Base-by-base conservation (phyloP, 139 green algal genomes). In the Chlorella sorokiniana region DNA sequence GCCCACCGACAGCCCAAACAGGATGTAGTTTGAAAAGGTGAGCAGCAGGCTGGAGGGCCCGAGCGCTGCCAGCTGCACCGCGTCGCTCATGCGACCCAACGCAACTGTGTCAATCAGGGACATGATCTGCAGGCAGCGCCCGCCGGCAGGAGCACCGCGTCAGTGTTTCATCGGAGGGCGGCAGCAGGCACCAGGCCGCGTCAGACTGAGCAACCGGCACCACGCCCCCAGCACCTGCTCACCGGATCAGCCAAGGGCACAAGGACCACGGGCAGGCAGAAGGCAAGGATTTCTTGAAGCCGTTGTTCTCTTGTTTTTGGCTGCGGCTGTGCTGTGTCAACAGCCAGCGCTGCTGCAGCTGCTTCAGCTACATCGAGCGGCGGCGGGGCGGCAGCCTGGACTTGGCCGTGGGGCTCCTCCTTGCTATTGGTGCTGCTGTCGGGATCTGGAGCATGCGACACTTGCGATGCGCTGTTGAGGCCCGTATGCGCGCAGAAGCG, bases 11-110 rank as follows among this genome's bases (percentile, higher is more conserved):
- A 94, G 86, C 1, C 82, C 78, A 20, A 90, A 85, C 51, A 94
- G 92, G 38, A 91, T 63, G 69, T 95, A 95, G 68, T 85, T 86
- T 11, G 79, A 78, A 63, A 95, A 94, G 33, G 81, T 90, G 73
- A 96, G 96, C 8, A 97, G 81, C 54, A 95, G 84, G 52, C 86
- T 91, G 76, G 87, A 91, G 25, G 93, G 93, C 0, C 93, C 94
- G 41, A 97, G 85, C 3, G 91, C 91, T 0, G 92, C 92, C 33
- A 96, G 82, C 85, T 94, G 83, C 20, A 63, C 31, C 16, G 76
- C 27, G 0, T 41, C 38, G 44, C 65, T 35, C 67, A 93, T 86
- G 83, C 92, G 88, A 1, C 92, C 92, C 4, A 97, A 84, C 63
- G 76, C 91, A 1, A 94, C 61, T 0, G 91, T 97, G 83, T 97